phyloP scores from a whole-genome alignment of 2,329 filamentous ascomycete species.

The Xylaria sp. region DNA sequence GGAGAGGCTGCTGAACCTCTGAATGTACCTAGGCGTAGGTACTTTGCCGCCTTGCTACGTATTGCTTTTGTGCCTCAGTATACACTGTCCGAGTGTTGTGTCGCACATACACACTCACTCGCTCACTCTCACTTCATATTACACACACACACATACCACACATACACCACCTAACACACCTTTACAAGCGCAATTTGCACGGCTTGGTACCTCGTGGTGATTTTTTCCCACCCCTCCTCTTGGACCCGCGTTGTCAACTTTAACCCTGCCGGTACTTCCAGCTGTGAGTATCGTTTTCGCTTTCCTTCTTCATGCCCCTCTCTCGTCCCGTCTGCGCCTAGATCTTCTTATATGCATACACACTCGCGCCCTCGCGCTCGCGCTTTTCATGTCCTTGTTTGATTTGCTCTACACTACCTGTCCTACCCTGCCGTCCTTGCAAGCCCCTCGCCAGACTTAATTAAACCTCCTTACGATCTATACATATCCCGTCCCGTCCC shows the following conservation, averaged over 20 bases:
- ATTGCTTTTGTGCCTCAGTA: slow-evolving; percentile 12
- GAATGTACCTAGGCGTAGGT: background rate
- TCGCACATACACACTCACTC: slow-evolving; percentile 4
- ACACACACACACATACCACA: too few species aligned
- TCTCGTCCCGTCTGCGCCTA: slow-evolving; percentile 28
- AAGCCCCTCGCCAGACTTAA: slow-evolving; percentile 8
- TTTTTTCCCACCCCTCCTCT: slow-evolving; percentile 4
- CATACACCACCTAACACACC: background rate
- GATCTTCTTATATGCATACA: slow-evolving; percentile 22
- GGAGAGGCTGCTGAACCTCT: too few species aligned
- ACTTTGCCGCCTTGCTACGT: slow-evolving; percentile 6
- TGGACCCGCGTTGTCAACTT: slow-evolving; percentile 11
- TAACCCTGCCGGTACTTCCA: slow-evolving; percentile 28
- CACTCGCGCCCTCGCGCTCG: slow-evolving; percentile 27
- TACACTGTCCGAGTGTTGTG: background rate
- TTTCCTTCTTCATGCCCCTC: slow-evolving; percentile 13
- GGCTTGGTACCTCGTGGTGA: slow-evolving; percentile 11
- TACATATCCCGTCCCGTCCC: slow-evolving; percentile 17
- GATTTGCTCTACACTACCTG: slow-evolving; percentile 14
- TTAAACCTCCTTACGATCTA: too few species aligned
- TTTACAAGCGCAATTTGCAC: background rate
- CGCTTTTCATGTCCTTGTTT: slow-evolving; percentile 21
- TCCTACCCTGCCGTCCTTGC: slow-evolving; percentile 15
- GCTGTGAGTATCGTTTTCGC: slow-evolving; percentile 27
- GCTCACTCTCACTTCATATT: background rate